Percentiles rank a stretch among this genome's conserved stretches.
phyloP scores from a whole-genome alignment of 208 protist genomes.

The Wallacemonas rigidus region DNA sequence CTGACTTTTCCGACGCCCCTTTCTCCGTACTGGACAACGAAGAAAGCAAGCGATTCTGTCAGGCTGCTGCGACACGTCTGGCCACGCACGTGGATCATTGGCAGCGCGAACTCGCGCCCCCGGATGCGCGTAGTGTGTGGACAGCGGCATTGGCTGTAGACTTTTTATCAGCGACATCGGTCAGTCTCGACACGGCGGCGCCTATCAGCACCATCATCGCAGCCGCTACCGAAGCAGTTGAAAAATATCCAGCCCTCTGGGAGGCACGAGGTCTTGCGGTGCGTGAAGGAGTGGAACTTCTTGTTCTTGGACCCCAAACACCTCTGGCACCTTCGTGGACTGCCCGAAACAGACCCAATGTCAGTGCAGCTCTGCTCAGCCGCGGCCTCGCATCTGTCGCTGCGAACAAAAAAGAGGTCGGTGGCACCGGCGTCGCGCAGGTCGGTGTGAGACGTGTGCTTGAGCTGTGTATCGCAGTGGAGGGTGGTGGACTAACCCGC shows the following conservation, averaged over 20 bases:
- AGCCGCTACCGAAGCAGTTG: background rate
- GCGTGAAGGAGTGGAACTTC: background rate
- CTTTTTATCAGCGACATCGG: background rate
- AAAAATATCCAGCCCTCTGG: conserved; percentile 23
- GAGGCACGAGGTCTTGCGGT: conserved; percentile 4
- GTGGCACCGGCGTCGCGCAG: background rate
- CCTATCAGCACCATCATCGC: background rate
- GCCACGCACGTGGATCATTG: background rate
- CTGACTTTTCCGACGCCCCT: background rate
- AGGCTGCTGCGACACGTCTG: background rate
- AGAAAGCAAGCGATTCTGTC: background rate
- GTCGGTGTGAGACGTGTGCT: background rate
- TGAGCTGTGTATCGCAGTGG: conserved; percentile 10
- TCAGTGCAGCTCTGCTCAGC: background rate
- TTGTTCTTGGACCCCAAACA: background rate
- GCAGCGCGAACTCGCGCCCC: background rate
- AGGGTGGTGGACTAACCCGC: background rate
- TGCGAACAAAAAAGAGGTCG: background rate
- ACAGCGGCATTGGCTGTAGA: background rate
- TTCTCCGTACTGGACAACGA: background rate
- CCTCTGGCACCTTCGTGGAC: background rate
- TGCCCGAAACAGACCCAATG: background rate
- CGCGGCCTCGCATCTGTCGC: background rate
- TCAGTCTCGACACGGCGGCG: background rate
- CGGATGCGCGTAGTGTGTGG: background rate